These are phyloP conservation scores for Aspergillus sojae DNA, from an alignment of 2,329 filamentous ascomycete genomes.

Conservation along the genomic window DNA sequence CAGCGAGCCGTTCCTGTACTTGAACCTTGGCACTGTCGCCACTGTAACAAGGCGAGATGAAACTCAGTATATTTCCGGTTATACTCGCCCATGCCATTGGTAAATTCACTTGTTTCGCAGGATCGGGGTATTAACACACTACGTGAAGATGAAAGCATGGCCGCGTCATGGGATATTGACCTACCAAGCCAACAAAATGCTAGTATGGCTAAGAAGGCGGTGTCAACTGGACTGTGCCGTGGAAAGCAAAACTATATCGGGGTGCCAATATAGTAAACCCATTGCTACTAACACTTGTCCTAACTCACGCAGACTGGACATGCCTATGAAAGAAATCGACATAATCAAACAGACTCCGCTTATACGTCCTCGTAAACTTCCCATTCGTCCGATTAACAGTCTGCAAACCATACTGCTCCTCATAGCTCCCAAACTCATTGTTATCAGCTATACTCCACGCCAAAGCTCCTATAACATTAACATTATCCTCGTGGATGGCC, in stretches of 20 bases:
- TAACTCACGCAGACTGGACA: neutral
- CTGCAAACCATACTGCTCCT: conserved; percentile 59
- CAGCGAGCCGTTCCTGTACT: neutral
- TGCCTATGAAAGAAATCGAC: conserved; percentile 49
- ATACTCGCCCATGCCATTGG: neutral
- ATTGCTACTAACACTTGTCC: neutral
- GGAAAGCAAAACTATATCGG: neutral
- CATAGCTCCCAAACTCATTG: conserved; percentile 58
- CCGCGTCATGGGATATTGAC: neutral
- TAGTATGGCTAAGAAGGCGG: neutral
- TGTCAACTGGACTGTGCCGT: neutral
- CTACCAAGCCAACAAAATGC: neutral
- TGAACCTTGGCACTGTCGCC: neutral
- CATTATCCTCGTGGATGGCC: conserved; percentile 59
- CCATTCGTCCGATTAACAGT: conserved; percentile 53
- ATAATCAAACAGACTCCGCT: conserved; percentile 62
- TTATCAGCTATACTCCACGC: conserved; percentile 59
- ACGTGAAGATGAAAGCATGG: neutral
- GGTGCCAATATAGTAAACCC: neutral
- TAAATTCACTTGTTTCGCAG: neutral
- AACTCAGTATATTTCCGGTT: neutral
- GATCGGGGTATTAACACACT: neutral
- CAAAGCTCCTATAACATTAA: conserved; percentile 57
- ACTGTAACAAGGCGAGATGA: neutral
- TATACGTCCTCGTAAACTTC: conserved; percentile 54